phyloP scores from a whole-genome alignment of 2,329 filamentous ascomycete genomes.

The Botrytis porri region DNA sequence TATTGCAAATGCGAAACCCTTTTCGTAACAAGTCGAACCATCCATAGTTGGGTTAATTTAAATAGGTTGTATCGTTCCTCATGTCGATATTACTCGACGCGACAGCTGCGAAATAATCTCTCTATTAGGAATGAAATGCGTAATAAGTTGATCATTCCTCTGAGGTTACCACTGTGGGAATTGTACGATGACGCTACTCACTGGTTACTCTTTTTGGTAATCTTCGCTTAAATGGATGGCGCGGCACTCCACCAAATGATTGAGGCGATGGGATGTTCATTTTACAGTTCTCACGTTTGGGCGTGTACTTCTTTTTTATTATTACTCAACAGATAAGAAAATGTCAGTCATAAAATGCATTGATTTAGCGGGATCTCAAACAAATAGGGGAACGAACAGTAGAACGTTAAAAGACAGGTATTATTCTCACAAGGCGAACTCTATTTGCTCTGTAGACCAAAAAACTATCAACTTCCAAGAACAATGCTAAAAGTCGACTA shows the following conservation, averaged over 20 bases:
- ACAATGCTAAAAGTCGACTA: not conserved
- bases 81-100: not conserved
- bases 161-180: not conserved
- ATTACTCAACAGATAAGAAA: no score
- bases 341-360: no score
- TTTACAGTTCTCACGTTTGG: not conserved
- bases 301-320: accelerated
- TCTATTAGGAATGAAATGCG: not conserved
- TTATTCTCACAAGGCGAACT: not conserved
- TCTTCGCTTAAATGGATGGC: not conserved
- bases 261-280: not conserved
- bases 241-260: not conserved
- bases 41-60: not conserved
- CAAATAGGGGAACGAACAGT: not conserved
- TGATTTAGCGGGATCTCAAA: no score
- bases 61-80: not conserved
- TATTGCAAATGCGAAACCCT: not conserved
- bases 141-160: not conserved
- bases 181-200: not conserved
- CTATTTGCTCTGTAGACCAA: not conserved
- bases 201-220: not conserved
- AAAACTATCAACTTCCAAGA: not conserved
- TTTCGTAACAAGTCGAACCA: not conserved
- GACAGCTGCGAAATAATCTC: not conserved
- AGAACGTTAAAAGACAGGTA: not conserved